These are phyloP conservation scores for Casuarina cunninghamiana DNA, from an alignment of 306 rosid species.

Conservation along the genomic window DNA sequence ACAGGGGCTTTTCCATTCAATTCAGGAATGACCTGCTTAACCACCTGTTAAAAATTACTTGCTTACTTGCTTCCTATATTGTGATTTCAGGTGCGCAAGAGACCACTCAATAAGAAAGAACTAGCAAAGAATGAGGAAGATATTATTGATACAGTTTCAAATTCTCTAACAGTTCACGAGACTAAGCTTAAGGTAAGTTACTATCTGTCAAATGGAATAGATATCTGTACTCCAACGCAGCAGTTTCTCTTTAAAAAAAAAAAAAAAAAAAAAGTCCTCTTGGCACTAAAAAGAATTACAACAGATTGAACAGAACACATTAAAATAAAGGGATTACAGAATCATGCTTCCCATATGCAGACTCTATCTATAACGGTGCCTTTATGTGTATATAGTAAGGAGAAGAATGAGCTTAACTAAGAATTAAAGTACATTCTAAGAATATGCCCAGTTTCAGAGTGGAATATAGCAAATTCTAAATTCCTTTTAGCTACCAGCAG, in stretches of 20 bases:
- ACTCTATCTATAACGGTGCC: background rate
- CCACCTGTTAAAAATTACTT: conserved; percentile 12
- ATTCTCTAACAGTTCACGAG: conserved; percentile 86
- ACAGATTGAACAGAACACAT: no score
- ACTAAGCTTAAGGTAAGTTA: conserved; percentile 84
- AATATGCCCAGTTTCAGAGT: background rate
- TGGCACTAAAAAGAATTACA: background rate
- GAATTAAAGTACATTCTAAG: background rate
- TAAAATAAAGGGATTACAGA: background rate
- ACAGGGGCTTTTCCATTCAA: conserved; percentile 11
- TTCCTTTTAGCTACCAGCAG: background rate
- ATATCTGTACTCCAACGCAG: background rate
- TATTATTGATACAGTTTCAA: conserved; percentile 76
- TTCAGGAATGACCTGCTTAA: conserved; percentile 4
- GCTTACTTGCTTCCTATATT: conserved; percentile 1
- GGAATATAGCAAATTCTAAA: background rate
- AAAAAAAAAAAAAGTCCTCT: background rate
- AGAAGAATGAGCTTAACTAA: background rate
- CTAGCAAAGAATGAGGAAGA: conserved; percentile 93
- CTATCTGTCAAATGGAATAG: background rate
- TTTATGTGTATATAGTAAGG: background rate
- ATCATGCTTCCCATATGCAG: background rate
- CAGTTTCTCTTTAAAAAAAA: background rate
- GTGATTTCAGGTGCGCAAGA: conserved; percentile 85
- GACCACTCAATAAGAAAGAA: conserved; percentile 95